These are phyloP conservation scores for Capronia americana DNA, from an alignment of 2,329 filamentous ascomycete species.

Conservation along the genomic window DNA sequence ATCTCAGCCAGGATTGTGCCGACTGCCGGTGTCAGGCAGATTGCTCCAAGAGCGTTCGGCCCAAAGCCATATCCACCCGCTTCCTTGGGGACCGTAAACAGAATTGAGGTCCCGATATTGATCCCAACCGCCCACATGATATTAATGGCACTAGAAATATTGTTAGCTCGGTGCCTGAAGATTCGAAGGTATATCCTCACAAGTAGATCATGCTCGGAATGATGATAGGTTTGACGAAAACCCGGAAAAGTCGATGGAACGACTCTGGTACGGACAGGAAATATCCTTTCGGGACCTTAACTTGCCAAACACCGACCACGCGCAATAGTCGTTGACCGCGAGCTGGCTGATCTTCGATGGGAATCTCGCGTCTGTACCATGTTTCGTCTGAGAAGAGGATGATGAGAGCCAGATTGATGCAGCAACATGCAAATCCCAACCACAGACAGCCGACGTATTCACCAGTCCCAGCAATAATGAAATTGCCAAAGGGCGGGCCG, in stretches of 20 bases:
- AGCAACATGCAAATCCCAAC: conserved; percentile 41
- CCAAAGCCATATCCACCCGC: conserved; percentile 54
- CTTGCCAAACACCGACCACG: background rate
- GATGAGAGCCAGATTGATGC: conserved; percentile 41
- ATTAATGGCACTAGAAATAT: conserved; percentile 28
- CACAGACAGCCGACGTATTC: conserved; percentile 46
- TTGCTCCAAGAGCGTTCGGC: conserved; percentile 56
- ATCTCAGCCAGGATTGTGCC: conserved; percentile 61
- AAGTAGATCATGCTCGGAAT: conserved; percentile 45
- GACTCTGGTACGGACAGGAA: conserved; percentile 44
- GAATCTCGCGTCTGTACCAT: background rate
- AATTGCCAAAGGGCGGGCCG: conserved; percentile 41
- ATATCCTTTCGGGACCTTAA: conserved; percentile 31
- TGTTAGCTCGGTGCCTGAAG: background rate
- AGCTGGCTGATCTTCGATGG: background rate
- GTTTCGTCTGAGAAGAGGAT: conserved; percentile 30
- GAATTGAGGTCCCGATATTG: conserved; percentile 61
- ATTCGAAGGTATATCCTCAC: background rate
- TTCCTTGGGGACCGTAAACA: conserved; percentile 51
- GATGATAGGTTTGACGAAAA: conserved; percentile 44
- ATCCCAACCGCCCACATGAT: conserved; percentile 56
- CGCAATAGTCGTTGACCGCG: background rate
- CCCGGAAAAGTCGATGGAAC: conserved; percentile 44
- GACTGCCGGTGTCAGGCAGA: conserved; percentile 65
- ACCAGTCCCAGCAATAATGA: conserved; percentile 45